These are phyloP conservation scores for Ephemerocybe angulata DNA, from an alignment of 768 basidiomycete genomes.

Conservation along the genomic window DNA sequence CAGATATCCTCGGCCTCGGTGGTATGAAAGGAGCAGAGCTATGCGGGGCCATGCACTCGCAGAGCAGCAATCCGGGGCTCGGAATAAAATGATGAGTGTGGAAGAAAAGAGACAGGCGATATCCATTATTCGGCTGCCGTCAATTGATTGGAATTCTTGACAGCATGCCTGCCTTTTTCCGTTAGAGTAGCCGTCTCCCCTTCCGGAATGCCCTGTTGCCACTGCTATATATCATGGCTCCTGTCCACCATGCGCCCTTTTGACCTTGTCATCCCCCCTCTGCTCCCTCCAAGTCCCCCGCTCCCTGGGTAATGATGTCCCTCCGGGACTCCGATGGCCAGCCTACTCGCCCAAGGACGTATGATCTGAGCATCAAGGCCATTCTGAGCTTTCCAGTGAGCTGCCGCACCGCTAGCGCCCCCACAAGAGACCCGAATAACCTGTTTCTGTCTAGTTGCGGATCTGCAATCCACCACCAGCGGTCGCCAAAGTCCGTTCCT, in stretches of 20 bases:
- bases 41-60: too few relatives aligned
- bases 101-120: background rate
- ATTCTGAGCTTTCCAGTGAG: slow-evolving; percentile 38
- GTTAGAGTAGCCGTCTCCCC: background rate
- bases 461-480: slow-evolving; percentile 69
- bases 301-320: background rate
- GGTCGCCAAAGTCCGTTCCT: slow-evolving; percentile 65
- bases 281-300: background rate
- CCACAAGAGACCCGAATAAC: background rate
- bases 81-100: background rate
- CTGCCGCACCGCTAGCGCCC: slow-evolving; percentile 1
- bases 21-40: too few relatives aligned
- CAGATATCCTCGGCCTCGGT: too few relatives aligned
- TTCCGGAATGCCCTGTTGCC: background rate
- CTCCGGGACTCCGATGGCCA: background rate
- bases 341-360: slow-evolving; percentile 25
- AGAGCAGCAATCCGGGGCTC: too few relatives aligned
- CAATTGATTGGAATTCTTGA: background rate
- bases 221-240: slow-evolving; percentile 1
- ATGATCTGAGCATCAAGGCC: slow-evolving; percentile 23
- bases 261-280: background rate
- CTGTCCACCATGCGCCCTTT: background rate
- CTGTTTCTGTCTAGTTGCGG: slow-evolving; percentile 36
- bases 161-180: background rate
- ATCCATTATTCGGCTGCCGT: background rate